Base-by-base conservation (phyloP, 345 rosid species). In the Ceriops zippeliana region DNA sequence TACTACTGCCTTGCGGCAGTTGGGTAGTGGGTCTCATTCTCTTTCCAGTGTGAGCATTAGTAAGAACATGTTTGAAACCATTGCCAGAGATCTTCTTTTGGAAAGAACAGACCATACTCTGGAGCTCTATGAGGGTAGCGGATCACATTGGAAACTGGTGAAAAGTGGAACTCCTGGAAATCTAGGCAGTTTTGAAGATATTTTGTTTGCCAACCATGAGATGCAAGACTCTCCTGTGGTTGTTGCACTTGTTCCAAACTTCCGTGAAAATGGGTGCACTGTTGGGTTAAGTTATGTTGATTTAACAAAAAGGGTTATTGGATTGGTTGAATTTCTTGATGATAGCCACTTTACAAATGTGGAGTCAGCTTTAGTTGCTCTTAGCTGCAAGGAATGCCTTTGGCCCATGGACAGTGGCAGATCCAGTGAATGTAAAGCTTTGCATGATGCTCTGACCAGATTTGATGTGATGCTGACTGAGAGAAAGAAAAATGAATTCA, bases 341-440 rank as follows among this genome's bases (percentile, higher is more conserved):
- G 98, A 95, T 80, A 88, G 84, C 75, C 97, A 89, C 70, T 95
- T 95, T 72, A 95, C 99, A 53, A 86, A 90, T 77, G 71, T 90
- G 67, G 99, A 95, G 83, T 90, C 98, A 34, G 87, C 90, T 74
- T 81, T 95, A 76, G 88, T 95, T 75, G 90, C 98, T 78, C 82
- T 95, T 66, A 96, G 98, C 61, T 90, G 98, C 70, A 95, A 95
- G 79, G 99, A 95, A 73, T 95, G 99, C 80, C 85, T 95, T 76
- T 81, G 91, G 78, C 99, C 99, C 4, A 30, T 70, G 58, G 98
- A 95, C 74, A 76, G 80, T 62, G 85, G 83, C 24, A 91, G 83
- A 80, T 69, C 89, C 24, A 80, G 37, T 71, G 92, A 88, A 64
- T 78, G 54, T 70, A 85, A 84, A 81, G 68, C 84, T 61, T 65